phyloP scores from a whole-genome alignment of 106 monocot species.

The Dendrobium nobile region DNA sequence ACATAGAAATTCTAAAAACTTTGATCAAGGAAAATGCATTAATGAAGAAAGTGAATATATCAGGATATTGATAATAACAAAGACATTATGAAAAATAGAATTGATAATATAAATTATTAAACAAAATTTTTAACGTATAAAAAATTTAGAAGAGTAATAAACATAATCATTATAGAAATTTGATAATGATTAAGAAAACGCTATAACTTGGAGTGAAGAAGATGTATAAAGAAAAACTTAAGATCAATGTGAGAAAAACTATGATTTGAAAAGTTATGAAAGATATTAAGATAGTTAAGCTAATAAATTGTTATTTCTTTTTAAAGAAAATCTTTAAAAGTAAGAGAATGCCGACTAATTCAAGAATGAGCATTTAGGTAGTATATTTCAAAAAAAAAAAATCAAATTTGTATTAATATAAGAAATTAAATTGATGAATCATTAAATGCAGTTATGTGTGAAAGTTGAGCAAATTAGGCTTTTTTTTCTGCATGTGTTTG shows the following conservation, averaged over 20 bases:
- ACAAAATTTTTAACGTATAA: neutral
- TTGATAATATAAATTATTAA: neutral
- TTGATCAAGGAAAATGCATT: neutral
- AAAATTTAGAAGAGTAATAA: neutral
- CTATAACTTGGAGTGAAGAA: neutral
- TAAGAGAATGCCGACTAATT: neutral
- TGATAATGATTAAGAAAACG: neutral
- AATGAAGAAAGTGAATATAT: neutral
- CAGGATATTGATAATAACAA: neutral
- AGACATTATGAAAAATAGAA: neutral
- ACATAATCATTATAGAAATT: neutral
- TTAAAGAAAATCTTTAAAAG: neutral
- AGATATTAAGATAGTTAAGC: neutral
- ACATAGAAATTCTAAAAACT: neutral
- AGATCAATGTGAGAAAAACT: neutral
- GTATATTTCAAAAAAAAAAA: neutral
- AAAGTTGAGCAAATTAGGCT: no score
- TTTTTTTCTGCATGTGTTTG: no score
- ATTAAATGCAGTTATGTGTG: neutral
- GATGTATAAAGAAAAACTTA: neutral
- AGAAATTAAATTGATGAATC: neutral
- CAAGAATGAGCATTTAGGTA: neutral
- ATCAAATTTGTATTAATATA: neutral
- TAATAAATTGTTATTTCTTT: neutral
- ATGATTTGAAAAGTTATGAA: neutral